A percentile compares a stretch with the other conserved stretches of the same genome.
phyloP scores from a whole-genome alignment of 495 filamentous ascomycete genomes.

The Talaromyces nanjingensis region DNA sequence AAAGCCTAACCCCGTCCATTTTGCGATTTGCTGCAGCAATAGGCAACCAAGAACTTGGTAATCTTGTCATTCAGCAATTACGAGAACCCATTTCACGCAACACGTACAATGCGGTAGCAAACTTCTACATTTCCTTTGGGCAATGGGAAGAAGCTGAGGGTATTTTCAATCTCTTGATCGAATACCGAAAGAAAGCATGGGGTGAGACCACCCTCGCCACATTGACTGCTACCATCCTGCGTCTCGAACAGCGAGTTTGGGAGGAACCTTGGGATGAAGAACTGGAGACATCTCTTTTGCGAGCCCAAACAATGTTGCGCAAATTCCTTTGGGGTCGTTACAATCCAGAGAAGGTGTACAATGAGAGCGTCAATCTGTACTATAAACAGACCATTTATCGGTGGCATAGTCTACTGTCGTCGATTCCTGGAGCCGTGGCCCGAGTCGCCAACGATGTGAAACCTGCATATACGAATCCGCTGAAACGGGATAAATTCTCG shows the following conservation, averaged over 20 bases:
- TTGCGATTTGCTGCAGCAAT: constrained; percentile 51
- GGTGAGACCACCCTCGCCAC: constrained; percentile 37
- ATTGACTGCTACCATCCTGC: constrained; percentile 36
- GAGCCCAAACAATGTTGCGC: constrained; percentile 27
- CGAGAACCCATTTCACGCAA: constrained; percentile 31
- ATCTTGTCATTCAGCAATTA: constrained; percentile 33
- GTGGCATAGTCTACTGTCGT: constrained; percentile 20
- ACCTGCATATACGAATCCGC: constrained; percentile 10
- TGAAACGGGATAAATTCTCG: constrained; percentile 13
- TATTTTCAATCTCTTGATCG: constrained; percentile 36
- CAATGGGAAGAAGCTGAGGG: constrained; percentile 41
- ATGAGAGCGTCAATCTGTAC: constrained; percentile 12
- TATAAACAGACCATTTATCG: constrained; percentile 24
- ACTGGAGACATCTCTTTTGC: constrained; percentile 12
- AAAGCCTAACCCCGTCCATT: constrained; percentile 46
- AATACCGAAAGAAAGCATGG: constrained; percentile 36
- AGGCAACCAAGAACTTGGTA: constrained; percentile 37
- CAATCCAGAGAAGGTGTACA: constrained; percentile 17
- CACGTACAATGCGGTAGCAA: constrained; percentile 43
- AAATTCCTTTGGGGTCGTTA: constrained; percentile 29
- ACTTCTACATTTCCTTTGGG: constrained; percentile 37
- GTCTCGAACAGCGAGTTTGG: constrained; percentile 22
- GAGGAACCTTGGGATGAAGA: constrained; percentile 6
- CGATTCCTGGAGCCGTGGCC: constrained; percentile 21
- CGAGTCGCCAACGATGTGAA: constrained; percentile 16